phyloP scores from a whole-genome alignment of 345 rosid genomes.

The Lumnitzera littorea region DNA sequence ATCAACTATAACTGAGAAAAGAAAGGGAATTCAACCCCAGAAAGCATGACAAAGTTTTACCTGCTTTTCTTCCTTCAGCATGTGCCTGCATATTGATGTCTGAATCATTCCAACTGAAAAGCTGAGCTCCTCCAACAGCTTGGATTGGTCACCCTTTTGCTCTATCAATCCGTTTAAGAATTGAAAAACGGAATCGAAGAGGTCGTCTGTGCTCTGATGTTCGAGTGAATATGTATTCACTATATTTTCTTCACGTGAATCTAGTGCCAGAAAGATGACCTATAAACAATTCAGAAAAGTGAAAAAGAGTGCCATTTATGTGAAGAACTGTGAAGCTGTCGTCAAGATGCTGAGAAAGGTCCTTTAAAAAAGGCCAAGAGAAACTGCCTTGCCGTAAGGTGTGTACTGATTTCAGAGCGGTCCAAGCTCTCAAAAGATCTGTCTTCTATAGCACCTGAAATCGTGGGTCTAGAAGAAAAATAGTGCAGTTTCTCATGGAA shows the following conservation, averaged over 20 bases:
- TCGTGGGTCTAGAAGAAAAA: no score
- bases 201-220: constrained; percentile 45
- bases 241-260: constrained; percentile 46
- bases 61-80: constrained; percentile 83
- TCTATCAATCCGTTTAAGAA: constrained; percentile 31
- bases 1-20: neutral
- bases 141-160: constrained; percentile 16
- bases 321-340: no score
- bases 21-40: neutral
- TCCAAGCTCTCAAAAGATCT: no score
- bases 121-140: constrained; percentile 43
- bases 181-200: constrained; percentile 35
- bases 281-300: constrained; percentile 19
- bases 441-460: no score
- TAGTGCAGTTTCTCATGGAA: no score
- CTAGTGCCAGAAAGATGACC: constrained; percentile 61
- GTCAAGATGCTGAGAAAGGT: no score
- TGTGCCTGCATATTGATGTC: constrained; percentile 54
- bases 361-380: no score
- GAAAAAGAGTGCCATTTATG: no score
- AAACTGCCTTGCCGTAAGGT: no score
- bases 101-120: constrained; percentile 36
- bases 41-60: constrained; percentile 9
- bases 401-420: no score
- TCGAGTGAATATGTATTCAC: constrained; percentile 57